These are phyloP conservation scores for Nasturtium officinale DNA, from an alignment of 345 rosid genomes.

Conservation along the genomic window DNA sequence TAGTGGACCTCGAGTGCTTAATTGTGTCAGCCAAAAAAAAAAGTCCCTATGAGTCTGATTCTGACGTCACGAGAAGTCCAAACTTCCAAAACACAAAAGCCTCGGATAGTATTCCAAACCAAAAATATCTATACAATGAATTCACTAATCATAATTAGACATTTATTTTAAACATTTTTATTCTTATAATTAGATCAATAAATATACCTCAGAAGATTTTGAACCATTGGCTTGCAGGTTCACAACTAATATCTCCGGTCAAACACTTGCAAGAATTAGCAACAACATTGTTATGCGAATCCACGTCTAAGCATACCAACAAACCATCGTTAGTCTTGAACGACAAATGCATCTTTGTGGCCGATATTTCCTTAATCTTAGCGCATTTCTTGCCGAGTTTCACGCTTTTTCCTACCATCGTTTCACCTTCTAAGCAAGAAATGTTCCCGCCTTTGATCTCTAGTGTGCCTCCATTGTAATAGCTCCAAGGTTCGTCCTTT, in stretches of 20 bases:
- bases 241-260: constrained; percentile 52
- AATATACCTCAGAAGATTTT: constrained; percentile 46
- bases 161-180: not conserved
- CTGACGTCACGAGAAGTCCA: not conserved
- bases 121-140: not conserved
- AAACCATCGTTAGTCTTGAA: constrained; percentile 48
- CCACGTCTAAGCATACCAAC: constrained; percentile 70
- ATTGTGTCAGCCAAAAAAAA: too few relatives aligned
- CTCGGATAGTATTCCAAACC: not conserved
- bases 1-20: too few relatives aligned
- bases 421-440: constrained; percentile 39
- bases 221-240: constrained; percentile 77
- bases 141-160: not conserved
- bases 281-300: constrained; percentile 46
- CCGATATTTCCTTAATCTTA: constrained; percentile 61
- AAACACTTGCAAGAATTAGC: constrained; percentile 60
- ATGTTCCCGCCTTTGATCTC: constrained; percentile 49
- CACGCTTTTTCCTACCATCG: constrained; percentile 43
- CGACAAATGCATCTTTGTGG: constrained; percentile 78
- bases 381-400: constrained; percentile 59
- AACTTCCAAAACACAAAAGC: not conserved
- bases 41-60: too few relatives aligned
- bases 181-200: not conserved
- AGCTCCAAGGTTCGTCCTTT: constrained; percentile 73
- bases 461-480: constrained; percentile 50